Conservation (phyloP, 1,284 basidiomycete species). For the Cutaneotrichosporon dermatis region DNA sequence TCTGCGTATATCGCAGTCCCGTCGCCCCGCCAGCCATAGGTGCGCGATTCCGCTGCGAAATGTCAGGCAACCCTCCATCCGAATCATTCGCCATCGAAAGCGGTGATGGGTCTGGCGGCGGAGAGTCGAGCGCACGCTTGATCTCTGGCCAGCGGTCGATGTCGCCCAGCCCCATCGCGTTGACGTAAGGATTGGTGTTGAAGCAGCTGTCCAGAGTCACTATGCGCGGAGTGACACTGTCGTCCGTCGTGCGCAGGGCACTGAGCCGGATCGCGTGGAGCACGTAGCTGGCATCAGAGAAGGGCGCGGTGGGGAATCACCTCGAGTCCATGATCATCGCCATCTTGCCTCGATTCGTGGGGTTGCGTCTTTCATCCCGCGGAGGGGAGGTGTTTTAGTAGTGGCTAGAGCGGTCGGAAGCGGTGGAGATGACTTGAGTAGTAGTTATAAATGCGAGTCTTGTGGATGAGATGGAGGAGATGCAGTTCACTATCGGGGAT, state of each 20-base stretch:
- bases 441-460: too few relatives aligned
- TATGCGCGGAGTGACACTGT: conserved; percentile 72
- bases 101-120: conserved; percentile 55
- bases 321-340: conserved; percentile 45
- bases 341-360: conserved; percentile 27
- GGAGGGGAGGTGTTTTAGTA: too few relatives aligned
- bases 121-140: conserved; percentile 50
- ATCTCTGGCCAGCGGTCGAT: conserved; percentile 77
- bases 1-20: conserved; percentile 72
- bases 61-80: conserved; percentile 11
- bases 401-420: too few relatives aligned
- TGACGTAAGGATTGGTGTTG: conserved; percentile 71
- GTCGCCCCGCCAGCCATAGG: conserved; percentile 46
- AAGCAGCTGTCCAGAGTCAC: conserved; percentile 64
- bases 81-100: conserved; percentile 4
- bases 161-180: conserved; percentile 71
- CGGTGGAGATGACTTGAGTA: too few relatives aligned
- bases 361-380: too few relatives aligned
- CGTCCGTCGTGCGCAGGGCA: conserved; percentile 80
- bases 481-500: too few relatives aligned
- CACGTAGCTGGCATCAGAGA: conserved; percentile 59
- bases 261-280: conserved; percentile 78
- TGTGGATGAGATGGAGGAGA: too few relatives aligned
- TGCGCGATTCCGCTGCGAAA: conserved; percentile 13
- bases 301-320: conserved; percentile 20